A percentile compares a stretch with the other conserved stretches of the same genome.
Evolutionary conservation across 2,329 filamentous ascomycete species (phyloP).

Genomic region (Ophiostoma triangulosporum): DNA sequence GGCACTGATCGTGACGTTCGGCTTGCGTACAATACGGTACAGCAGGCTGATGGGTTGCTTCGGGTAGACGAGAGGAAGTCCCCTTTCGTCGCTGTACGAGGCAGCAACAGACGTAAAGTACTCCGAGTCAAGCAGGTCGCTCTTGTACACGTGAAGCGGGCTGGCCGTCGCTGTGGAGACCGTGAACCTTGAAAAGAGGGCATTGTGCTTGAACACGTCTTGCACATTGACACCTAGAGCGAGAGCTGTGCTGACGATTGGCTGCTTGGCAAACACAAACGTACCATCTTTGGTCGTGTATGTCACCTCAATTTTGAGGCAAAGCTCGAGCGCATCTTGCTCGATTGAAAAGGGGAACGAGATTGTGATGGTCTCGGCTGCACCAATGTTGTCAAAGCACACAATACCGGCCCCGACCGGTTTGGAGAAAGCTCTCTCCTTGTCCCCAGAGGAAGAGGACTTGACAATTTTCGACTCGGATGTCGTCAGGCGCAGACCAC

Average conservation of each 20-base stretch:
- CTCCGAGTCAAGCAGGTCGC: conserved; percentile 56
- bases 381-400: conserved; percentile 32
- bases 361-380: conserved; percentile 39
- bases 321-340: conserved; percentile 56
- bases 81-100: conserved; percentile 20
- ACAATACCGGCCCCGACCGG: conserved; percentile 41
- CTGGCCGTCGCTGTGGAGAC: conserved; percentile 67
- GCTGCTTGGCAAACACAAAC: conserved; percentile 49
- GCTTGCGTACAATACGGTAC: conserved; percentile 59
- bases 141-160: conserved; percentile 61
- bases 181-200: conserved; percentile 79
- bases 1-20: conserved; percentile 5
- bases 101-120: conserved; percentile 51
- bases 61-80: conserved; percentile 55
- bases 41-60: conserved; percentile 70
- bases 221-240: conserved; percentile 92
- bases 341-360: conserved; percentile 74
- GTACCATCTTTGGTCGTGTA: conserved; percentile 56
- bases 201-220: conserved; percentile 76
- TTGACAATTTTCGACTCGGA: conserved; percentile 41
- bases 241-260: conserved; percentile 57
- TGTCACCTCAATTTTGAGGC: conserved; percentile 59
- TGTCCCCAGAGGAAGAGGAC: conserved; percentile 2
- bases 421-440: conserved; percentile 23
- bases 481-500: conserved; percentile 49